Evolutionary conservation across 2,329 filamentous ascomycete species (phyloP), one percentile per base, ranked within the genome.

Genomic region (Diaporthe sp.): DNA sequence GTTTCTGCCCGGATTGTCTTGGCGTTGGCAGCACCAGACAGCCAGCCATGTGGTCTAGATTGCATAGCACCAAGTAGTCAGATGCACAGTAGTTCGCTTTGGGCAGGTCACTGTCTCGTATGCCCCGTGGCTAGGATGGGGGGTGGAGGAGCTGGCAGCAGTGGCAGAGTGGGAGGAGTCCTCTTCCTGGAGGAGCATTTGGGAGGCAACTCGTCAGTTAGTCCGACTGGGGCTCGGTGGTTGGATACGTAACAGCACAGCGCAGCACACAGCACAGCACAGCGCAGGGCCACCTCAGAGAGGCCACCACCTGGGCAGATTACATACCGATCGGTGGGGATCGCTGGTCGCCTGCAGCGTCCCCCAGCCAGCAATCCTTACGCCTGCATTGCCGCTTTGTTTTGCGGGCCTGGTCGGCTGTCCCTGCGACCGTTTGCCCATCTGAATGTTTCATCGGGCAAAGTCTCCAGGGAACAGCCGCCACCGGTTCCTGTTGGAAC

Each of bases 391-490:
- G 65, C 65, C 65, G 65, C 65, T 70, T 9, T 55, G 65, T 70
- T 70, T 55, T 70, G 65, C 65, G 65, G 65, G 22, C 65, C 49
- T 51, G 61, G 61, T 34, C 22, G 63, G 42, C 25, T 67, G 13
- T 17, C 51, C 44, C 63, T 55, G 65, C 49, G 65, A 70, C 65
- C 49, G 31, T 70, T 42, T 65, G 60, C 51, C 44, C 71, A 49
- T 61, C 71, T 68, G 47, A 68, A 71, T 57, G 71, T 72, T 72
- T 72, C 71, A 72, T 72, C 71, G 42, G 58, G 31, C 65, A 70
- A 5, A 28, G 65, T 70, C 65, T 25, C 49, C 65, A 70, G 49
- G 65, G 49, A 42, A 55, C 28, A 25, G 39, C 65, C 49, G 65
- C 65, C 65, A 53, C 49, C 34, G 57, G 57, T 61, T 61, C 20